These are phyloP conservation scores for Colletotrichum eleusines DNA, from an alignment of 2,329 filamentous ascomycete genomes.

Conservation along the genomic window DNA sequence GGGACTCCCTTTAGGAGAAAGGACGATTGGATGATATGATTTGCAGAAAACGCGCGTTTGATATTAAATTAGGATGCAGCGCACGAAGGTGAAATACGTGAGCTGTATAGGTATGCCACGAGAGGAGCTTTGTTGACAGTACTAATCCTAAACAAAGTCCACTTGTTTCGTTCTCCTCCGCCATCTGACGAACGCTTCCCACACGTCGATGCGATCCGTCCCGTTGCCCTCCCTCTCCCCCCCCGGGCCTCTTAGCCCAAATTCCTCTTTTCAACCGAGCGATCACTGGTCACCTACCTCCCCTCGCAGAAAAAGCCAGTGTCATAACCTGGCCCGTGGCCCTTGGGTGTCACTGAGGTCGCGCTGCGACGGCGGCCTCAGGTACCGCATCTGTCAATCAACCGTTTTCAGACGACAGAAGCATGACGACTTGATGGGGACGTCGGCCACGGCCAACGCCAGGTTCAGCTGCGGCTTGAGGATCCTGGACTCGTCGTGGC, in stretches of 20 bases:
- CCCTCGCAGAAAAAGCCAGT: neutral
- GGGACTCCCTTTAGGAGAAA: too few species aligned
- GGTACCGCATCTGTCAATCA: slow-evolving; percentile 36
- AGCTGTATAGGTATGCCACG: neutral
- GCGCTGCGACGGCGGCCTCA: slow-evolving; percentile 39
- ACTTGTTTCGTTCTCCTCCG: too few species aligned
- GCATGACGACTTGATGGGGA: slow-evolving; percentile 68
- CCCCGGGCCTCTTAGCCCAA: too few species aligned
- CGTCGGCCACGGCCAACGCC: slow-evolving; percentile 69
- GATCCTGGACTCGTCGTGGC: slow-evolving; percentile 53
- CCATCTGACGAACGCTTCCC: neutral
- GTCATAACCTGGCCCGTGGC: slow-evolving; percentile 30
- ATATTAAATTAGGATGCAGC: neutral
- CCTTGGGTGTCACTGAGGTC: slow-evolving; percentile 21
- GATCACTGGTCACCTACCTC: neutral
- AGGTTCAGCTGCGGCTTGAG: slow-evolving; percentile 60
- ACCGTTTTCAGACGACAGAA: slow-evolving; percentile 55
- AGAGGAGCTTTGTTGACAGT: too few species aligned
- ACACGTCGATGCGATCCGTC: neutral
- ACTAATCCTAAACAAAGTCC: neutral
- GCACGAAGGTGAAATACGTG: neutral
- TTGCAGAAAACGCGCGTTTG: too few species aligned
- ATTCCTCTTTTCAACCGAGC: neutral
- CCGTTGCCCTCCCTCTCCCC: neutral
- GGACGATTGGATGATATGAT: too few species aligned